Evolutionary conservation across 768 basidiomycete species (phyloP).

Genomic region (Ephemerocybe angulata): DNA sequence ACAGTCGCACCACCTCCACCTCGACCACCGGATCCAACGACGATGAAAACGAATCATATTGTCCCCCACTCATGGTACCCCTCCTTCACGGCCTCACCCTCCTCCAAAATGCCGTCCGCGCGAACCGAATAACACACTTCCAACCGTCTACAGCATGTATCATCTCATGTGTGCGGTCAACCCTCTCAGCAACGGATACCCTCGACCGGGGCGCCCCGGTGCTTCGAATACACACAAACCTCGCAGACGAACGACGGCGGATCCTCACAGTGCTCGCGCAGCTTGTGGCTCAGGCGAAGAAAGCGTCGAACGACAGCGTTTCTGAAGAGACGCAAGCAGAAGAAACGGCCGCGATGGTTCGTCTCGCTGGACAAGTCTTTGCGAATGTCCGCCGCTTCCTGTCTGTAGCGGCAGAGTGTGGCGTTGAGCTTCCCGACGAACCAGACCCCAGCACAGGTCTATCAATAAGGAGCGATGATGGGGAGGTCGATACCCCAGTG

Average conservation of each 20-base stretch:
- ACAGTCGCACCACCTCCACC: slow-evolving; percentile 42
- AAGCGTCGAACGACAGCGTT: slow-evolving; percentile 49
- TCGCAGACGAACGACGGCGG: slow-evolving; percentile 76
- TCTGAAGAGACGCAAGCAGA: slow-evolving; percentile 44
- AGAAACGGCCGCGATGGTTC: slow-evolving; percentile 76
- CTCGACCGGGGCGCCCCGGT: slow-evolving; percentile 76
- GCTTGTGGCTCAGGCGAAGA: slow-evolving; percentile 78
- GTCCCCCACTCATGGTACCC: slow-evolving; percentile 76
- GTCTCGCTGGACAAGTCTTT: slow-evolving; percentile 76
- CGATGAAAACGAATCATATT: slow-evolving; percentile 57
- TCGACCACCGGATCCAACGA: slow-evolving; percentile 44
- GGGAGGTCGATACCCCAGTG: slow-evolving; percentile 22
- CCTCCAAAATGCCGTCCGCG: slow-evolving; percentile 78
- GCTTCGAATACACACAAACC: slow-evolving; percentile 58
- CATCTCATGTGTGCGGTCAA: slow-evolving; percentile 87
- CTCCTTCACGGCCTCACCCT: slow-evolving; percentile 83
- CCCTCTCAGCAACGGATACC: slow-evolving; percentile 80
- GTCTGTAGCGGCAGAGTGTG: slow-evolving; percentile 69
- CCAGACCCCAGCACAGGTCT: slow-evolving; percentile 18
- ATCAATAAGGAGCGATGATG: slow-evolving; percentile 17
- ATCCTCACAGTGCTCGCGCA: slow-evolving; percentile 78
- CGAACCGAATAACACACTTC: slow-evolving; percentile 78
- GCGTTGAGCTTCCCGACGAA: slow-evolving; percentile 56
- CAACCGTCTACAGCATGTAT: slow-evolving; percentile 93
- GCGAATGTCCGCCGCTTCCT: slow-evolving; percentile 79